phyloP scores from a whole-genome alignment of 306 rosid species.

The Castanea sativa region DNA sequence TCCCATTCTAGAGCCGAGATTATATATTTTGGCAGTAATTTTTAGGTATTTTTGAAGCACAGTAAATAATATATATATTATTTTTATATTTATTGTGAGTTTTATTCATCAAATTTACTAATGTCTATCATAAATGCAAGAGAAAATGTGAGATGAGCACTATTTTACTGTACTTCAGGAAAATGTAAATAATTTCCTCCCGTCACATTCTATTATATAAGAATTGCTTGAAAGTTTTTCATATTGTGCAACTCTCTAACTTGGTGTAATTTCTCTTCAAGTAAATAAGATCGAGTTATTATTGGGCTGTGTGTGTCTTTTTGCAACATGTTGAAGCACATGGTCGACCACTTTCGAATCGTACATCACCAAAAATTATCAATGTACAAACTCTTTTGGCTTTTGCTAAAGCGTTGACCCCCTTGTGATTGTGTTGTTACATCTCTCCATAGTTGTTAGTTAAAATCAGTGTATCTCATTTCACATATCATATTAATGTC shows the following conservation, averaged over 20 bases:
- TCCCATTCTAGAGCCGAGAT: neutral
- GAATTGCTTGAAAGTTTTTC: neutral
- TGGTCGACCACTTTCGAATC: neutral
- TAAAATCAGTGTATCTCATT: too few relatives aligned
- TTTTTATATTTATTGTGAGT: too few relatives aligned
- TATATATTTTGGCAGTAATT: too few relatives aligned
- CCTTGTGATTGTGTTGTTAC: neutral
- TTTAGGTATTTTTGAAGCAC: rapidly evolving
- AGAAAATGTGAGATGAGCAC: too few relatives aligned
- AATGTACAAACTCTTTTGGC: neutral
- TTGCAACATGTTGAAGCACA: neutral
- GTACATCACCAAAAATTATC: neutral
- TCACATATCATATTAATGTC: too few relatives aligned
- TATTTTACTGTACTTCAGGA: rapidly evolving
- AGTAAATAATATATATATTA: too few relatives aligned
- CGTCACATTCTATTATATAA: neutral
- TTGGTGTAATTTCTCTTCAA: neutral
- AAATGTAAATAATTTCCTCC: rapidly evolving
- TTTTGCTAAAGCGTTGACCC: neutral
- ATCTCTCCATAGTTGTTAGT: neutral
- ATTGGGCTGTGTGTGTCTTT: neutral
- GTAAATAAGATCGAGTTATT: neutral
- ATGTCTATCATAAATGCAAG: too few relatives aligned
- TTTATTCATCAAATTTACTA: too few relatives aligned
- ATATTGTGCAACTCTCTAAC: neutral